These are phyloP conservation scores for Globisporangium iwayamae DNA, from an alignment of 352 stramenopile genomes.

Conservation along the genomic window DNA sequence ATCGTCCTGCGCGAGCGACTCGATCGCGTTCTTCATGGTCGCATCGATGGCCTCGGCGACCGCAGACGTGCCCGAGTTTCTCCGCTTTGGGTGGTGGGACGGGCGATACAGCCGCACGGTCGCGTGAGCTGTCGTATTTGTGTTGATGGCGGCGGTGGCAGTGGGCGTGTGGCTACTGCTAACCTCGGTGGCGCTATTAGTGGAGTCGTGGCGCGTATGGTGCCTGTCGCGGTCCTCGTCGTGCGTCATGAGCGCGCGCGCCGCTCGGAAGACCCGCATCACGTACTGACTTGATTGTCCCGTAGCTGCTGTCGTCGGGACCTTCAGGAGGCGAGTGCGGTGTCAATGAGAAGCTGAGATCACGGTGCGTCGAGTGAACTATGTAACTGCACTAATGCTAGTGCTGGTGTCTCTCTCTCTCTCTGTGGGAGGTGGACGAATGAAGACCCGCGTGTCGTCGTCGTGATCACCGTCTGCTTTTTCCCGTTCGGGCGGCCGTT, in stretches of 20 bases:
- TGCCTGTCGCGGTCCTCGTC: not conserved
- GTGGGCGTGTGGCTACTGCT: no score
- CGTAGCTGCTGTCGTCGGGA: not conserved
- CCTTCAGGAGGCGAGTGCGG: not conserved
- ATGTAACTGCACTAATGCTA: not conserved
- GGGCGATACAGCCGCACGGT: not conserved
- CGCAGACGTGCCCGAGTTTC: not conserved
- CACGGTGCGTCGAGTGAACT: not conserved
- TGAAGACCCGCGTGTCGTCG: not conserved
- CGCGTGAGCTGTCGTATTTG: not conserved
- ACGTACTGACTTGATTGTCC: not conserved
- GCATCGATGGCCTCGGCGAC: constrained; percentile 27
- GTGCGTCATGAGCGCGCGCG: not conserved
- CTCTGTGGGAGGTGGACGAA: not conserved
- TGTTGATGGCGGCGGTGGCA: no score
- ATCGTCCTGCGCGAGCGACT: constrained; percentile 63
- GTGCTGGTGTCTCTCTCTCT: not conserved
- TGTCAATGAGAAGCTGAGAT: not conserved
- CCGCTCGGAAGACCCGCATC: constrained; percentile 5
- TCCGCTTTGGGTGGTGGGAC: constrained; percentile 3
- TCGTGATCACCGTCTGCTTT: not conserved
- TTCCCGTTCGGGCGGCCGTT: not conserved
- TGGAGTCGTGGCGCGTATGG: not conserved
- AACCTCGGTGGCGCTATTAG: not conserved
- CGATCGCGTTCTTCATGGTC: constrained; percentile 60